Evolutionary conservation across 305 asterid genomes (phyloP).

Genomic region (Andrographis paniculata): DNA sequence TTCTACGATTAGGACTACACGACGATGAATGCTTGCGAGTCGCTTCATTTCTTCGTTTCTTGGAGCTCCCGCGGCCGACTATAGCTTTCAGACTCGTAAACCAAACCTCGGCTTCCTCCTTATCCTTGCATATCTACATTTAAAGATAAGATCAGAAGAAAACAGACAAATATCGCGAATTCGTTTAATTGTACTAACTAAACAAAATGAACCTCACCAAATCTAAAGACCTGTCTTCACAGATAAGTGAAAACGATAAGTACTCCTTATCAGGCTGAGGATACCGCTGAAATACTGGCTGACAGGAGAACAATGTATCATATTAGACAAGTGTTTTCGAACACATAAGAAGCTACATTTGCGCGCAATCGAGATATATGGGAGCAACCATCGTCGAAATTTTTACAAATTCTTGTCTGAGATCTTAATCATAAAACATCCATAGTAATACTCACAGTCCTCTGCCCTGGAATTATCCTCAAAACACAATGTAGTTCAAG

Average conservation of each 20-base stretch:
- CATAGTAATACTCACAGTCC: constrained; percentile 67
- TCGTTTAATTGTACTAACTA: background rate
- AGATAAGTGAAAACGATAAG: constrained; percentile 73
- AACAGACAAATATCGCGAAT: no score
- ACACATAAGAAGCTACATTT: no score
- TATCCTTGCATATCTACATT: constrained; percentile 83
- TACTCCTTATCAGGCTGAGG: constrained; percentile 86
- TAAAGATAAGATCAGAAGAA: constrained; percentile 14
- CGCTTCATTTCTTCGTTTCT: constrained; percentile 39
- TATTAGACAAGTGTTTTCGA: constrained; percentile 20
- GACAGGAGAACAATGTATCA: constrained; percentile 19
- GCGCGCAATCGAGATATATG: no score
- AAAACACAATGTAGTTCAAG: constrained; percentile 67
- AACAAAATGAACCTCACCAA: constrained; percentile 43
- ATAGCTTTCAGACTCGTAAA: constrained; percentile 73
- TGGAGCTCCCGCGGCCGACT: constrained; percentile 38
- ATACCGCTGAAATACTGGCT: constrained; percentile 67
- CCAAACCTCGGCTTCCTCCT: constrained; percentile 98
- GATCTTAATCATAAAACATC: background rate
- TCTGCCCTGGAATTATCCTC: constrained; percentile 85
- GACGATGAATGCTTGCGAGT: constrained; percentile 32
- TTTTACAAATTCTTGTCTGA: no score
- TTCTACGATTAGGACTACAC: constrained; percentile 40
- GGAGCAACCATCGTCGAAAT: no score
- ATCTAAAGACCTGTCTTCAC: constrained; percentile 60